Base-by-base conservation (phyloP, 192 early-diverging fungal genomes). In the Backusella australiensis region DNA sequence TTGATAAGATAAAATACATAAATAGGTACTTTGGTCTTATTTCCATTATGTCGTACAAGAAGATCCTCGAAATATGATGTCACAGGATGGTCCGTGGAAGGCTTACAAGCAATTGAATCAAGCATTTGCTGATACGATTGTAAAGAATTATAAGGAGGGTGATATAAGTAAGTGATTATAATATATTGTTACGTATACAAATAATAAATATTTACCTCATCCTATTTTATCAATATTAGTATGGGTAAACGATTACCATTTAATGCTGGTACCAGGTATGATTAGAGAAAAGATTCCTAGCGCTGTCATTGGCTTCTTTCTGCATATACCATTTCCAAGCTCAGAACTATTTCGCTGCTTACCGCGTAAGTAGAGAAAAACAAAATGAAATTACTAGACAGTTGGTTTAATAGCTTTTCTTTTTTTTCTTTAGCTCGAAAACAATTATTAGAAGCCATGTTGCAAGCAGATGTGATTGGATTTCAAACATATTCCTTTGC, bases 191-290 rank as follows among this genome's bases (percentile, higher is more conserved):
- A 12, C 11, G 9, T 12, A 2, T 39, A 12, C 2, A 39, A 39
- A 39, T 8, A 39, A 38, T 11, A 39, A 39, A 12, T 39, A 39
- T 39, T 12, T 12, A 39, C 38, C 38, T 12, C 38, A 39, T 39
- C 38, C 11, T 32, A 32, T 32, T 29, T 17, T 26, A 46, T 19
- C 21, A 59, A 17, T 79, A 92, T 17, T 79, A 92, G 90, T 99
- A 73, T 99, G 96, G 96, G 89, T 99, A 76, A 97, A 99, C 80
- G 97, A 99, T 87, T 99, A 99, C 79, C 97, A 99, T 80, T 85
- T 99, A 67, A 94, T 98, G 93, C 86, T 99, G 46, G 89, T 99
- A 26, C 97, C 97, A 5, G 84, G 82, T 63, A 92, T 99, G 90
- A 83, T 99, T 38, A 89, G 97, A 59, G 83, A 94, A 84, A 87